These are phyloP conservation scores for Linaria vulgaris DNA, from an alignment of 257 asterid species.

Conservation along the genomic window DNA sequence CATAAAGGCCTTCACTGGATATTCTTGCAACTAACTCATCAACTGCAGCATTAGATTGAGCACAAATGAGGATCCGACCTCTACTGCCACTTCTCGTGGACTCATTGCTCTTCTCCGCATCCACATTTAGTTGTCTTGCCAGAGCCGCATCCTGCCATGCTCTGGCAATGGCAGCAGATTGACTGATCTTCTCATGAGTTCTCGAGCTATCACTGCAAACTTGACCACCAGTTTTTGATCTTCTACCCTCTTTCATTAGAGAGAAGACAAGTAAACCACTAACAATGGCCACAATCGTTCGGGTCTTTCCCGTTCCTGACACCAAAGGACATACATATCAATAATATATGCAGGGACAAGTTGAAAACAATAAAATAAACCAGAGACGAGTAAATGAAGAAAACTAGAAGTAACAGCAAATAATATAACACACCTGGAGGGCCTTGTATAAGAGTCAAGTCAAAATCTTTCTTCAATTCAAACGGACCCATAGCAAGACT, in stretches of 20 bases:
- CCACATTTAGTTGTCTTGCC: conserved; percentile 71
- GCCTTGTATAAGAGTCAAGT: conserved; percentile 92
- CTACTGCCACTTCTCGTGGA: conserved; percentile 47
- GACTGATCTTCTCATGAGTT: conserved; percentile 53
- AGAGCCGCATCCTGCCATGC: conserved; percentile 99
- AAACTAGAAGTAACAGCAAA: not conserved
- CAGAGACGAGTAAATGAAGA: conserved; percentile 4
- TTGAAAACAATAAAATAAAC: conserved; percentile 13
- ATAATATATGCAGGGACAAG: conserved; percentile 19
- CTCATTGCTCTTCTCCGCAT: conserved; percentile 38
- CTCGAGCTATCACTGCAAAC: conserved; percentile 33
- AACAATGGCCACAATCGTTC: conserved; percentile 84
- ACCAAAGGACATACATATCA: conserved; percentile 23
- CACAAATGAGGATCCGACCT: conserved; percentile 92
- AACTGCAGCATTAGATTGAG: conserved; percentile 99
- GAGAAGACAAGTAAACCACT: conserved; percentile 79
- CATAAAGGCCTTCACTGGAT: conserved; percentile 77
- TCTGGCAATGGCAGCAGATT: conserved; percentile 86
- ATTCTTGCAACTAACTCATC: conserved; percentile 93
- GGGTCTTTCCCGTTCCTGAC: conserved; percentile 94
- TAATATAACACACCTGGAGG: conserved; percentile 80
- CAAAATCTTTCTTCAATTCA: conserved; percentile 58
- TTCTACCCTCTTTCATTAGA: conserved; percentile 50
- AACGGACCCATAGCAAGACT: conserved; percentile 65
- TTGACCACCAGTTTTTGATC: conserved; percentile 41